Conservation (phyloP, 495 filamentous ascomycete genomes). For the Aspergillus sclerotioniger region DNA sequence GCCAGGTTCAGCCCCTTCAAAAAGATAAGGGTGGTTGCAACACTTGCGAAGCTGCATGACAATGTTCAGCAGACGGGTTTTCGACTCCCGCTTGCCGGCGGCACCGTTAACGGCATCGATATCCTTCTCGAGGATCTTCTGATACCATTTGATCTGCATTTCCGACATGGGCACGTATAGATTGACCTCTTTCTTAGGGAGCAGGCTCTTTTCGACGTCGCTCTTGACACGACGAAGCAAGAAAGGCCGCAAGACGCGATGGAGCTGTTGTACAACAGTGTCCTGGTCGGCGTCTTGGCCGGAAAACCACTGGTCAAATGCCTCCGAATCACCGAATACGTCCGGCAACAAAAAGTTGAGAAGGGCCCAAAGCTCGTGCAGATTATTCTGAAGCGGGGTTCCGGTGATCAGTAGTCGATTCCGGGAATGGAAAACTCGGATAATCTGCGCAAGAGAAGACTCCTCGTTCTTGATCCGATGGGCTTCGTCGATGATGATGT, state of each 20-base stretch:
- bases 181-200: slow-evolving; percentile 97
- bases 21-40: slow-evolving; percentile 98
- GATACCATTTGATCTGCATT: slow-evolving; percentile 99
- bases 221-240: slow-evolving; percentile 94
- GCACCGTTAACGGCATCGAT: slow-evolving; percentile 99
- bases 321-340: slow-evolving; percentile 94
- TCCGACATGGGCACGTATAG: slow-evolving; percentile 98
- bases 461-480: slow-evolving; percentile 99
- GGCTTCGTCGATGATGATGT: slow-evolving; percentile 99
- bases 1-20: slow-evolving; percentile 95
- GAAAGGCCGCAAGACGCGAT: slow-evolving; percentile 91
- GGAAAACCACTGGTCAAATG: slow-evolving; percentile 99
- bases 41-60: slow-evolving; percentile 99
- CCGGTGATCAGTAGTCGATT: slow-evolving; percentile 96
- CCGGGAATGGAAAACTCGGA: slow-evolving; percentile 93
- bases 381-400: slow-evolving; percentile 96
- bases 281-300: slow-evolving; percentile 87
- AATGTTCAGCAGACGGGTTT: slow-evolving; percentile 97
- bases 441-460: slow-evolving; percentile 94
- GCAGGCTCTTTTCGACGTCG: slow-evolving; percentile 96
- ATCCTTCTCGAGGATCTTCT: slow-evolving; percentile 98
- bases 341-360: slow-evolving; percentile 96
- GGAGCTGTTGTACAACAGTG: slow-evolving; percentile 94
- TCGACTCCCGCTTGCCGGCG: slow-evolving; percentile 94
- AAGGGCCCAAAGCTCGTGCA: slow-evolving; percentile 98